Base-by-base conservation (phyloP, 305 asterid species). In the Salvia sclarea region DNA sequence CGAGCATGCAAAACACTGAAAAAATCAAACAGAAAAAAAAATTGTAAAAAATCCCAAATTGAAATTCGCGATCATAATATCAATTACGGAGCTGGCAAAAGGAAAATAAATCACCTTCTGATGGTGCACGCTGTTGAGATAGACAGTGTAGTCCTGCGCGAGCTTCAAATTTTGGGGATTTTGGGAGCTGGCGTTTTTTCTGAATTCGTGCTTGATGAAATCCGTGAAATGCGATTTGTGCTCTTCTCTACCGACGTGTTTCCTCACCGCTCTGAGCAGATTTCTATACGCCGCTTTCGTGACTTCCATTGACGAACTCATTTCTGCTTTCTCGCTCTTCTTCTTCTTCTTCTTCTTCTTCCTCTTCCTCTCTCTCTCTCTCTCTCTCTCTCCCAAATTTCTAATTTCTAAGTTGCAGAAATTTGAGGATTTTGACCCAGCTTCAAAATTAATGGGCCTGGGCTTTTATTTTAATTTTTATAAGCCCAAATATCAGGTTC, bases 101-200 rank as follows among this genome's bases (percentile, higher is more conserved):
- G 64, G 41, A 9, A 62, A 22, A 68, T 0, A 55, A 65, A 50
- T n/a, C n/a, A 90, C 98, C 98, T 86, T 90, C 44, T 90, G 95
- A 69, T 90, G 92, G 72, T 90, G 96, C 35, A 93, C 92, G 76
- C 89, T 93, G 78, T 85, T 90, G 18, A 93, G 88, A 66, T 85
- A 81, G 61, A 69, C 68, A 28, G 94, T 54, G 74, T 91, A 93
- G 76, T 87, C 86, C 69, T 60, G 66, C 61, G 98, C 96, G 62
- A 93, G 92, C 82, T 80, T 87, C 76, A 87, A 41, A 41, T 70
- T 77, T 30, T 73, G 77, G 20, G 89, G 81, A 71, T 74, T 55
- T 25, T 62, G 70, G 21, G 85, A 80, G 24, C 7, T 33, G 1
- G 17, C 0, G 37, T 66, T 48, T 35, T 57, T 87, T 76, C 77